Base-by-base conservation (phyloP, 139 green algal genomes). In the Dunaliella primolecta region DNA sequence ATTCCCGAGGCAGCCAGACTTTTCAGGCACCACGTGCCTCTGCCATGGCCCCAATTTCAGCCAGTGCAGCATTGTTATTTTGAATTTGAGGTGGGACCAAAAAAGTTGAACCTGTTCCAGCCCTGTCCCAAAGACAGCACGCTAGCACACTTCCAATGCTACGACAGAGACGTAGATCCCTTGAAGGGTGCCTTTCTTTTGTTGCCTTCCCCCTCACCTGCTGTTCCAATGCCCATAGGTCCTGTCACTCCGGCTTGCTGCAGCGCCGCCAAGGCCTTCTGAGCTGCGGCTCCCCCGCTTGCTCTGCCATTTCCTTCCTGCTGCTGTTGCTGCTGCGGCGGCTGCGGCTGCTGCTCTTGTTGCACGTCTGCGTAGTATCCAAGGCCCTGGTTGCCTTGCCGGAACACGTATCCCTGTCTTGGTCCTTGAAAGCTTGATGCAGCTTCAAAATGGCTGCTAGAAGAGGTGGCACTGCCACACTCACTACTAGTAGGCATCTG, bases 361-460 rank as follows among this genome's bases (percentile, higher is more conserved):
- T 80, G 30, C n/a, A 36, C 27, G 75, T 80, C 75, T 1, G n/a
- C n/a, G 75, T 80, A 80, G n/a, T 80, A 80, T 21, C 77, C 77
- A 15, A 31, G 21, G 34, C 77, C 35, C 34, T 33, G 20, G 33
- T 27, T 3, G 7, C 77, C 35, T 1, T 24, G 77, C 36, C 11
- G 30, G 77, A 70, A 57, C 32, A 21, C 31, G 21, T 23, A 71
- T 20, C 77, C 77, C 2, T 30, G 1, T 2, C 77, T 30, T 2
- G 34, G 32, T 1, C 77, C 77, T 70, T 27, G 11, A 34, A 81
- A 64, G 7, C n/a, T 81, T n/a, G 33, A 2, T 1, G 32, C 33
- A 23, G 35, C 23, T 21, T 64, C 77, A 81, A 81, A 71, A 27
- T 57, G 33, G 21, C 3, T 2, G 34, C 21, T 64, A 21, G 1